A percentile compares a stretch with the other conserved stretches of the same genome.
These are phyloP conservation scores for Solanum chmielewskii DNA, from an alignment of 257 asterid genomes.

Conservation along the genomic window DNA sequence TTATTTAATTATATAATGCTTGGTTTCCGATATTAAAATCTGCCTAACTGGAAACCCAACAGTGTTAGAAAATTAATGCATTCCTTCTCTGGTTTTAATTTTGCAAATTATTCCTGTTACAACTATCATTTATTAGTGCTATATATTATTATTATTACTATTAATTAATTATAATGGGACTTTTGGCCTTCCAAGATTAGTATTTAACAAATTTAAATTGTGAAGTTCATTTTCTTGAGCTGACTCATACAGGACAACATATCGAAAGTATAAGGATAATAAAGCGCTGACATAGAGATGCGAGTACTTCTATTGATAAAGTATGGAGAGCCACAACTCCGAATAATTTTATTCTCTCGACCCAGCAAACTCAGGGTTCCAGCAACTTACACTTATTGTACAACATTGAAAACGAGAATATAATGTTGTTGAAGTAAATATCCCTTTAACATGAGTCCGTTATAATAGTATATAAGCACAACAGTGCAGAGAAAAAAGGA, in stretches of 20 bases:
- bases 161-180: no score
- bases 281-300: not conserved
- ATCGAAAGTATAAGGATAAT: no score
- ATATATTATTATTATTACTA: no score
- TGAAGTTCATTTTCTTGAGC: no score
- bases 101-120: no score
- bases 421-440: not conserved
- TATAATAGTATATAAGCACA: not conserved
- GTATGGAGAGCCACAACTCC: not conserved
- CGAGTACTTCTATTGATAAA: not conserved
- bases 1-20: no score
- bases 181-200: no score
- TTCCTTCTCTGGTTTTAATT: no score
- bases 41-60: not conserved
- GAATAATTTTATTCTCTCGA: constrained; percentile 9
- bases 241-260: no score
- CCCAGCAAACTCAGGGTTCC: constrained; percentile 13
- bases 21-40: not conserved
- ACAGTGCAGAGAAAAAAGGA: not conserved
- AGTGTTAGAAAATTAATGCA: no score
- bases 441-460: not conserved
- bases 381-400: constrained; percentile 13
- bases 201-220: no score
- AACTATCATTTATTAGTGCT: no score
- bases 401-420: not conserved